Conservation (phyloP, 108 stramenopile species). For the Stephanodiscus triporus region DNA sequence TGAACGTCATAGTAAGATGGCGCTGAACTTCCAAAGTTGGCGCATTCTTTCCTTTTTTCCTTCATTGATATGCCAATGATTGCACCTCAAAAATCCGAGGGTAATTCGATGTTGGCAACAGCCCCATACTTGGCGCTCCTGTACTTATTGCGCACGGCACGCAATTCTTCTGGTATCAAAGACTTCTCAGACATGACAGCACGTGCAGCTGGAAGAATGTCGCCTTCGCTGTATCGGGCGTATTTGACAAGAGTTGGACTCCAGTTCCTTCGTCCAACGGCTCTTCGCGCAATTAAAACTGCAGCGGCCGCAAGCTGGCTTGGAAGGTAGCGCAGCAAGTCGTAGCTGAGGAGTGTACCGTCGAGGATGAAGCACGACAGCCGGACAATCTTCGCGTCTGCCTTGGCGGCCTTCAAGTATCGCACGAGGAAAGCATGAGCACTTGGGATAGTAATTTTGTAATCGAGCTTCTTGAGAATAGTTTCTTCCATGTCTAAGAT, state of each 20-base stretch:
- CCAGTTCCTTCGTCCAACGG: constrained; percentile 80
- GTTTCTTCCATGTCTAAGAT: constrained; percentile 92
- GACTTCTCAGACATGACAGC: constrained; percentile 56
- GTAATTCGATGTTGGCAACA: constrained; percentile 56
- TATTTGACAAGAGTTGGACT: constrained; percentile 85
- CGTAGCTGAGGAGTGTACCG: constrained; percentile 86
- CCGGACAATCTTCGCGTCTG: constrained; percentile 81
- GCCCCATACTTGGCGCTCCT: constrained; percentile 54
- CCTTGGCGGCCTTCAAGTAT: constrained; percentile 91
- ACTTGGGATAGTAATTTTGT: constrained; percentile 89
- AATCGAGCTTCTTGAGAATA: constrained; percentile 81
- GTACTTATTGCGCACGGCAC: constrained; percentile 81
- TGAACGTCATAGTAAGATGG: no score
- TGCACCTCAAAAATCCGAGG: constrained; percentile 37
- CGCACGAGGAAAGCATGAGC: constrained; percentile 90
- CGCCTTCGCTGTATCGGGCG: constrained; percentile 79
- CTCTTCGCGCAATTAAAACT: constrained; percentile 81
- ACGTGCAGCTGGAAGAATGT: constrained; percentile 70
- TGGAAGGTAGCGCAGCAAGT: constrained; percentile 83
- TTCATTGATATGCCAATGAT: not conserved
- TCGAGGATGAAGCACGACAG: constrained; percentile 88
- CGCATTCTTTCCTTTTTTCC: not conserved
- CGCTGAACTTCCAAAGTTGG: constrained; percentile 2
- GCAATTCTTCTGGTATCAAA: constrained; percentile 43
- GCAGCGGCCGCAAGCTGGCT: constrained; percentile 90